Conservation (phyloP, 192 early-diverging fungal genomes). For the Thoreauomyces humboldtii region DNA sequence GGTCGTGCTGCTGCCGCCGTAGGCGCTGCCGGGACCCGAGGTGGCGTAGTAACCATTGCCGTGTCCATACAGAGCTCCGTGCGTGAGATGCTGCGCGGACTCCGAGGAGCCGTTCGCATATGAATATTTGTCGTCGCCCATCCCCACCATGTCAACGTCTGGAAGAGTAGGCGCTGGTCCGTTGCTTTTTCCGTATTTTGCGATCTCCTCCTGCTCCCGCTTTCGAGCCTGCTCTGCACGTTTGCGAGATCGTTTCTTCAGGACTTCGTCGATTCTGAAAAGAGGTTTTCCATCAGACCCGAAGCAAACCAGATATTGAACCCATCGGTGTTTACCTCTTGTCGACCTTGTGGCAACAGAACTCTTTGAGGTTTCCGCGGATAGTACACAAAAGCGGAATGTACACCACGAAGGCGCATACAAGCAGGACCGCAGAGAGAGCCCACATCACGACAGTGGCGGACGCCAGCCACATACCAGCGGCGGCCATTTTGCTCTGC, state of each 20-base stretch:
- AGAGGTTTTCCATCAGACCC: too few relatives aligned
- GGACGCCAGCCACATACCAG: conserved; percentile 32
- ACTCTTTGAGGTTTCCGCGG: conserved; percentile 85
- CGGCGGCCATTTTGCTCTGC: not conserved
- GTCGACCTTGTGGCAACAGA: conserved; percentile 84
- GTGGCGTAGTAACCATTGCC: not conserved
- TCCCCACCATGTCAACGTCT: conserved; percentile 14
- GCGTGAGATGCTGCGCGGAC: too few relatives aligned
- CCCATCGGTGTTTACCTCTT: too few relatives aligned
- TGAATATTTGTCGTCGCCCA: not conserved
- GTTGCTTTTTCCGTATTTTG: conserved; percentile 15
- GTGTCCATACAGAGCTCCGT: too few relatives aligned
- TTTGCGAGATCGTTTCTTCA: conserved; percentile 51
- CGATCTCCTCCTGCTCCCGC: conserved; percentile 39
- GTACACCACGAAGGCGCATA: conserved; percentile 67
- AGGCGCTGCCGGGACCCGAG: conserved; percentile 10
- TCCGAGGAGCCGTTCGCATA: not conserved
- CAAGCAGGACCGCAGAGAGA: conserved; percentile 51
- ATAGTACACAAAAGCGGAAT: conserved; percentile 76
- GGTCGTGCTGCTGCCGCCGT: not conserved
- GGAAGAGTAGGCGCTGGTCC: conserved; percentile 27
- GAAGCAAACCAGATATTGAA: too few relatives aligned
- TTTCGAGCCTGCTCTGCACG: conserved; percentile 47
- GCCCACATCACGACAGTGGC: conserved; percentile 70
- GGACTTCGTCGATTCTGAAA: conserved; percentile 61